Base-by-base conservation (phyloP, 768 basidiomycete genomes). In the Termitomyces eurrhizus region DNA sequence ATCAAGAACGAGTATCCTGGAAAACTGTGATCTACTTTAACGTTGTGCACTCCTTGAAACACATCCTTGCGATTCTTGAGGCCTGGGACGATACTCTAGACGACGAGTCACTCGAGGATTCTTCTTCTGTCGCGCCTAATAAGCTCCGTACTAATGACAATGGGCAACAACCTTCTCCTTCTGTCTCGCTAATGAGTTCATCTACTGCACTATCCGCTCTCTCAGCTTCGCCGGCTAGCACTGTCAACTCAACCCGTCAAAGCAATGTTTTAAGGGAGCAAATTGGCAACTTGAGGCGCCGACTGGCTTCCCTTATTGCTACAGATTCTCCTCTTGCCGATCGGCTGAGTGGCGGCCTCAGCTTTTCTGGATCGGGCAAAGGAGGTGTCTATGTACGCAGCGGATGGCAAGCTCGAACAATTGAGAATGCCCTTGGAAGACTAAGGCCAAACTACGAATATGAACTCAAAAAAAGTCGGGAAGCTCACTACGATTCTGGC, bases 371-470 rank as follows among this genome's bases (percentile, higher is more conserved):
- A 33, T 88, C 88, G n/a, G 89, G 89, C 8, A 89, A 83, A 65
- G 86, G 88, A 61, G 83, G 83, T 56, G 83, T 93, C 37, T 90
- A 81, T 67, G 91, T 93, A 18, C 87, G 91, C 32, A 85, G 81
- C 52, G 91, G 91, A 13, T 93, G 91, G 91, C 91, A 93, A 69
- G 79, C 86, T 6, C 82, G 86, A 57, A 85, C 86, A 1, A 76
- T 85, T 55, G 81, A 86, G 65, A 81, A 82, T 51, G 77, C 83
- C 11, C 63, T 80, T 9, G 76, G 80, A 57, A 75, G 77, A 59
- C 66, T 75, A 35, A 77, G 74, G 64, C 24, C 62, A 33, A 68
- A 64, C 58, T 75, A 68, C 36, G 72, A 68, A 36, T 68, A 68
- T 45, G 65, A 70, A 33, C 73, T 74, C 52, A 74, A 73, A 64